phyloP scores from a whole-genome alignment of 495 filamentous ascomycete species.

The Aspergillus cavernicola region DNA sequence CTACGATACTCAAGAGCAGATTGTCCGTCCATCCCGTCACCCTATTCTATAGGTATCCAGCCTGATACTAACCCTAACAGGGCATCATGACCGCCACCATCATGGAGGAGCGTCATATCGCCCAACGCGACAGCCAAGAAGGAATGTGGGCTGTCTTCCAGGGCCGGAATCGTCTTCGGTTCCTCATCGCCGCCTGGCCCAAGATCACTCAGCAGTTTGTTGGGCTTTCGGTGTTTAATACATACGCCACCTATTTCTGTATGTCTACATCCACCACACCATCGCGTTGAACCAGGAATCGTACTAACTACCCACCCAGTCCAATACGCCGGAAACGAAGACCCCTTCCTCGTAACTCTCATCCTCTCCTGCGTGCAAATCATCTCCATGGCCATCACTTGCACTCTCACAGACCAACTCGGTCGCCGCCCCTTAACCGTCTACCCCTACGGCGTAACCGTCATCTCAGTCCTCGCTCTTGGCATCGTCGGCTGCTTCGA shows the following conservation, averaged over 20 bases:
- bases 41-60: neutral
- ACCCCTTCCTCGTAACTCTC: constrained; percentile 40
- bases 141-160: constrained; percentile 33
- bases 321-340: constrained; percentile 37
- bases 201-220: constrained; percentile 44
- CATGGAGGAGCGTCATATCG: constrained; percentile 26
- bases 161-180: constrained; percentile 37
- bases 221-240: constrained; percentile 39
- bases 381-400: constrained; percentile 33
- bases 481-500: constrained; percentile 42
- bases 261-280: constrained; percentile 7
- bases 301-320: constrained; percentile 13
- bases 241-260: constrained; percentile 40
- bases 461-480: constrained; percentile 32
- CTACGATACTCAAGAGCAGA: constrained; percentile 31
- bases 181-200: constrained; percentile 39
- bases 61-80: constrained; percentile 7
- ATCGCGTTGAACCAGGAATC: neutral
- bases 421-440: constrained; percentile 39
- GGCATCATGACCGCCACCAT: constrained; percentile 31
- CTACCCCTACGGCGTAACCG: constrained; percentile 36
- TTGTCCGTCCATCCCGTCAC: constrained; percentile 18
- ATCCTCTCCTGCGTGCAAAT: constrained; percentile 41
- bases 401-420: constrained; percentile 29
- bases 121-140: constrained; percentile 26